Percentiles rank a stretch among this genome's conserved stretches.
Evolutionary conservation across 116 monocot genomes (phyloP).

Genomic region (Papilionanthe hybrid): DNA sequence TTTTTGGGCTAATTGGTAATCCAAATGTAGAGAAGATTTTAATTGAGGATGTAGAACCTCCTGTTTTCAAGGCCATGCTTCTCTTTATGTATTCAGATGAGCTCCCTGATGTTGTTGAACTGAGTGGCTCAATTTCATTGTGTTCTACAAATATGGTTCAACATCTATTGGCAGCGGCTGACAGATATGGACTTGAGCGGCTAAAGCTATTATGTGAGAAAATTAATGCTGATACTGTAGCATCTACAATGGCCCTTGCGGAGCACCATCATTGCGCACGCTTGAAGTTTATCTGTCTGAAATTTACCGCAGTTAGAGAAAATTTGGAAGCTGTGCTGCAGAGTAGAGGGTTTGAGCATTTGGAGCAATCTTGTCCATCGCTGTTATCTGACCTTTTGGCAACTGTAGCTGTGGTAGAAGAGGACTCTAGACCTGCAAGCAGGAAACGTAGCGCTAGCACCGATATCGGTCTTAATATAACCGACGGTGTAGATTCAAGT

Average conservation of each 20-base stretch:
- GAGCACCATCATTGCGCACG: constrained; percentile 18
- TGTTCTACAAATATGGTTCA: constrained; percentile 26
- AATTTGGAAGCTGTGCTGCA: constrained; percentile 25
- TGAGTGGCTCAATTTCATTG: constrained; percentile 19
- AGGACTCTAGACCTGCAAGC: constrained; percentile 1
- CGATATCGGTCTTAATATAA: constrained; percentile 12
- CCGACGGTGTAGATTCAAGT: constrained; percentile 15
- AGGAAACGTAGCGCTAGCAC: constrained; percentile 4
- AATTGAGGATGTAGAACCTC: no score
- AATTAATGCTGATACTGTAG: constrained; percentile 19
- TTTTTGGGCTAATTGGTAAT: no score
- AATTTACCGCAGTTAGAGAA: constrained; percentile 16
- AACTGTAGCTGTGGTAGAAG: constrained; percentile 17
- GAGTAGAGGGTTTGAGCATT: constrained; percentile 18
- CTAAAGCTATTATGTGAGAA: constrained; percentile 16
- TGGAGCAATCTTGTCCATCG: constrained; percentile 15
- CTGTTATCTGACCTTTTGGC: constrained; percentile 15
- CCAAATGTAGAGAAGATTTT: no score
- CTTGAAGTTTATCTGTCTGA: constrained; percentile 23
- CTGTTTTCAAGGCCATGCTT: constrained; percentile 45
- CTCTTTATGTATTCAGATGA: constrained; percentile 35
- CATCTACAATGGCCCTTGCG: constrained; percentile 21
- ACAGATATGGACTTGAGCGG: constrained; percentile 24
- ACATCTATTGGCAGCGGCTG: constrained; percentile 35
- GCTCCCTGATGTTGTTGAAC: constrained; percentile 30